Conservation (phyloP, 2,329 filamentous ascomycete genomes). For the Fusarium cicatricum region DNA sequence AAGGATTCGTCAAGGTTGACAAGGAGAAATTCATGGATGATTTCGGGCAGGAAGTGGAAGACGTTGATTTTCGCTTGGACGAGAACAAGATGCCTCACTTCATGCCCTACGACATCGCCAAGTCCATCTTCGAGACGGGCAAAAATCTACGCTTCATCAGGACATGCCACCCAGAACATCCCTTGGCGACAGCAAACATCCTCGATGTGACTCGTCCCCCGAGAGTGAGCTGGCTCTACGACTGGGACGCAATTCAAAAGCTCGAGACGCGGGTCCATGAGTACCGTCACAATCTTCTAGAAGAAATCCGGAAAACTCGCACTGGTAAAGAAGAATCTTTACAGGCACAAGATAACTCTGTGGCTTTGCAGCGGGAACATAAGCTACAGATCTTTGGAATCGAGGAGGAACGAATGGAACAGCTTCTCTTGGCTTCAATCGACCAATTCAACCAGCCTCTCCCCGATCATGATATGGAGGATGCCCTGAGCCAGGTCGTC, state of each 20-base stretch:
- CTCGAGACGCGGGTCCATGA: slow-evolving; percentile 66
- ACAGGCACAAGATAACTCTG: neutral
- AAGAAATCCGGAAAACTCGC: slow-evolving; percentile 32
- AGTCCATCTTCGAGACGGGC: slow-evolving; percentile 80
- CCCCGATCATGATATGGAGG: slow-evolving; percentile 33
- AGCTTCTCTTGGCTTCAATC: slow-evolving; percentile 61
- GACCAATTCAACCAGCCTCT: slow-evolving; percentile 50
- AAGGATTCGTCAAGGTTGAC: slow-evolving; percentile 69
- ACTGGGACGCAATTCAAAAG: slow-evolving; percentile 72
- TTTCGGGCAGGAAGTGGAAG: slow-evolving; percentile 63
- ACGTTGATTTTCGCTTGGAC: slow-evolving; percentile 70
- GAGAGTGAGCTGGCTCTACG: slow-evolving; percentile 71
- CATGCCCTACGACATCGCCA: slow-evolving; percentile 73
- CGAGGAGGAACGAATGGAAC: slow-evolving; percentile 56
- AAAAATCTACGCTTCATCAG: slow-evolving; percentile 78
- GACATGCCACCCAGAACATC: slow-evolving; percentile 74
- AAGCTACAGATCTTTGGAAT: slow-evolving; percentile 59
- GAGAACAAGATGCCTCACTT: slow-evolving; percentile 74
- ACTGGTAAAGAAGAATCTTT: neutral
- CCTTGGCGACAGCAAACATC: slow-evolving; percentile 64
- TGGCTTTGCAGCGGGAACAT: neutral
- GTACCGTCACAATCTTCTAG: slow-evolving; percentile 45
- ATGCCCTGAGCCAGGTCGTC: slow-evolving; percentile 53
- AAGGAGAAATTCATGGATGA: slow-evolving; percentile 65
- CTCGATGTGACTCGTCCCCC: slow-evolving; percentile 61